Conservation (phyloP, 768 basidiomycete genomes). For the Pulveroboletus sp. region DNA sequence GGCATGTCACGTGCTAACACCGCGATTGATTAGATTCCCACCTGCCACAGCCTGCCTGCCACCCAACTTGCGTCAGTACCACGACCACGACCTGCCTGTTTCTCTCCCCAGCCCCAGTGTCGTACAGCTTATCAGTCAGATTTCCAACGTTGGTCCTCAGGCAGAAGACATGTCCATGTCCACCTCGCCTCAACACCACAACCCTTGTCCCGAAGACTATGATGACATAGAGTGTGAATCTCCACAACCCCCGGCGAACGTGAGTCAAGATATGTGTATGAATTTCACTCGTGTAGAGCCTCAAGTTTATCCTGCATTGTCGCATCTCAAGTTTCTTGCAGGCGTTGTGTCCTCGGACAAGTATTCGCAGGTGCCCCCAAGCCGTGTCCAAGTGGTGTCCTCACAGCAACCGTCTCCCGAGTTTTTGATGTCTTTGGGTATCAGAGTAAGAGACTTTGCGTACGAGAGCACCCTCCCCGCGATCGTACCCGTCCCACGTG, state of each 20-base stretch:
- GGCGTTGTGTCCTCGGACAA: constrained; percentile 5
- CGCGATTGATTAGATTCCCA: constrained; percentile 27
- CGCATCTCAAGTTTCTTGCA: constrained; percentile 19
- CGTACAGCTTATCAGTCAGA: neutral
- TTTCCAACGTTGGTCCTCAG: constrained; percentile 12
- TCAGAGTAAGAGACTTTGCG: constrained; percentile 58
- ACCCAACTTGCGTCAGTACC: constrained; percentile 24
- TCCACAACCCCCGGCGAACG: constrained; percentile 26
- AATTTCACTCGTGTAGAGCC: constrained; percentile 24
- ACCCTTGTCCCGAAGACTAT: constrained; percentile 2
- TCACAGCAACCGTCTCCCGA: constrained; percentile 37
- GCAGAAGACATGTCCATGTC: constrained; percentile 6
- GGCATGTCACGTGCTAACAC: constrained; percentile 19
- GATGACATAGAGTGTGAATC: constrained; percentile 18
- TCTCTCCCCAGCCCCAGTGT: constrained; percentile 3
- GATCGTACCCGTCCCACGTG: constrained; percentile 47
- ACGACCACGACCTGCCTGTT: constrained; percentile 28
- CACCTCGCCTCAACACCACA: neutral
- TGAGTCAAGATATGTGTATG: constrained; percentile 36
- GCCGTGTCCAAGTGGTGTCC: neutral
- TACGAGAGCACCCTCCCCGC: constrained; percentile 66
- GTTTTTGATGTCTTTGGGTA: constrained; percentile 29
- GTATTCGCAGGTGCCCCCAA: constrained; percentile 18
- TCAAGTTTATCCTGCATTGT: constrained; percentile 32
- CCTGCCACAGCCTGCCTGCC: constrained; percentile 9